A percentile compares a stretch with the other conserved stretches of the same genome.
These are phyloP conservation scores for Aspergillus bertholletiae DNA, from an alignment of 495 filamentous ascomycete species.

Conservation along the genomic window DNA sequence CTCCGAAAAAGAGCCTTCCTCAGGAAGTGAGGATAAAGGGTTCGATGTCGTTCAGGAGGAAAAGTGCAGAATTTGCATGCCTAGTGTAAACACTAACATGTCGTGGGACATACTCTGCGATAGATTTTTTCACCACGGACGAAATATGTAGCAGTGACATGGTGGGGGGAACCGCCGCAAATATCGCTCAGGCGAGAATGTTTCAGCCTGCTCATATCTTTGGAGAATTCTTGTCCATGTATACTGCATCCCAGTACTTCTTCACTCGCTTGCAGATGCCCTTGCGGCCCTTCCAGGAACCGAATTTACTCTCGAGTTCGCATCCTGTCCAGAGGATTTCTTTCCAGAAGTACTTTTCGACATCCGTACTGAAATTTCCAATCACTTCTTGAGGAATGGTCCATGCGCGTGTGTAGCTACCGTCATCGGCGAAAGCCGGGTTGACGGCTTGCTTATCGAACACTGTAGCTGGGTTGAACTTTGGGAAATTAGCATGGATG, in stretches of 20 bases:
- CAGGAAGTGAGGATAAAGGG: too few relatives aligned
- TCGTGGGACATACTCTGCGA: background rate
- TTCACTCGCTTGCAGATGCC: slow-evolving; percentile 28
- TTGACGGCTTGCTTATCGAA: slow-evolving; percentile 33
- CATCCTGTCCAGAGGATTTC: slow-evolving; percentile 47
- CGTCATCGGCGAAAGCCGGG: slow-evolving; percentile 30
- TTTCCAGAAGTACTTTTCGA: slow-evolving; percentile 49
- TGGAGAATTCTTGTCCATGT: slow-evolving; percentile 2
- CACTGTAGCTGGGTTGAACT: slow-evolving; percentile 47
- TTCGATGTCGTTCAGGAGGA: background rate
- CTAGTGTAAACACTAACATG: background rate
- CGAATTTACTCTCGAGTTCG: slow-evolving; percentile 40
- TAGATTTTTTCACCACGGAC: background rate
- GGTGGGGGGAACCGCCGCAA: background rate
- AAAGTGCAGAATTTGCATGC: background rate
- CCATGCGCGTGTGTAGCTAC: slow-evolving; percentile 39
- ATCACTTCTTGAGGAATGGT: slow-evolving; percentile 38
- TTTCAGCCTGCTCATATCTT: background rate
- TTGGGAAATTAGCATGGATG: slow-evolving; percentile 48
- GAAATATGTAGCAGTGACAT: background rate
- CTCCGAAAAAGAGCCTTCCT: too few relatives aligned
- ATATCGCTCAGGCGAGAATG: background rate
- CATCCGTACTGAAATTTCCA: slow-evolving; percentile 35
- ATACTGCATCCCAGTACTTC: slow-evolving; percentile 29
- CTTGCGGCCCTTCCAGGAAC: slow-evolving; percentile 24